phyloP scores from a whole-genome alignment of 352 stramenopile genomes.

The Globisporangium sylvaticum region DNA sequence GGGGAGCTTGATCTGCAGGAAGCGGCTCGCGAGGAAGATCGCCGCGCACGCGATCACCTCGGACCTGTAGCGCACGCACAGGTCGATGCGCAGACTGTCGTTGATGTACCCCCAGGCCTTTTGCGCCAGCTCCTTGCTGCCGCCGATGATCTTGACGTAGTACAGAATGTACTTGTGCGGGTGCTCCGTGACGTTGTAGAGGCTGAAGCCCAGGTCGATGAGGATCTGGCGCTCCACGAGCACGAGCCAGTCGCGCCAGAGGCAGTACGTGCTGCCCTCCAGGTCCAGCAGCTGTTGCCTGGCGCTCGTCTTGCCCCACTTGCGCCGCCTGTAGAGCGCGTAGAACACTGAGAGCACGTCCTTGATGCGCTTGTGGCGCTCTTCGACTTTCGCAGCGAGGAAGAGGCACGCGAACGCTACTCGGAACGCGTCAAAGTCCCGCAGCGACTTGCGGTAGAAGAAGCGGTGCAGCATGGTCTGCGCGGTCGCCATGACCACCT shows the following conservation, averaged over 20 bases:
- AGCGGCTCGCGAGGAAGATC: slow-evolving; percentile 82
- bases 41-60: slow-evolving; percentile 88
- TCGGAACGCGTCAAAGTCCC: slow-evolving; percentile 88
- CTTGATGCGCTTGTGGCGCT: slow-evolving; percentile 74
- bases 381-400: slow-evolving; percentile 88
- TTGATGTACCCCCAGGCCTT: slow-evolving; percentile 90
- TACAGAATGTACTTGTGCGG: slow-evolving; percentile 93
- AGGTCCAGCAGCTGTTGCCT: slow-evolving; percentile 66
- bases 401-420: slow-evolving; percentile 87
- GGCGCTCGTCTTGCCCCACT: slow-evolving; percentile 43
- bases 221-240: slow-evolving; percentile 88
- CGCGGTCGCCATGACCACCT: slow-evolving; percentile 88
- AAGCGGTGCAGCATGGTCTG: slow-evolving; percentile 91
- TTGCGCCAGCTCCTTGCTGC: slow-evolving; percentile 67
- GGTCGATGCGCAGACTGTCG: slow-evolving; percentile 81
- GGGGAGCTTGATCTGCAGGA: slow-evolving; percentile 50
- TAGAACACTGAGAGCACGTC: slow-evolving; percentile 89
- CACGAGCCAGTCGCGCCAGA: slow-evolving; percentile 84
- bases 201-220: slow-evolving; percentile 90
- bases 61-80: slow-evolving; percentile 78
- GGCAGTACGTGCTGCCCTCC: slow-evolving; percentile 51
- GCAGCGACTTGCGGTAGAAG: slow-evolving; percentile 83
- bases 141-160: slow-evolving; percentile 88
- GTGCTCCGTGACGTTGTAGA: slow-evolving; percentile 91
- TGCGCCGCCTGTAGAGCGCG: slow-evolving; percentile 73